Base-by-base conservation (phyloP, 169 alveolate species). In the Eimeria sp. region DNA sequence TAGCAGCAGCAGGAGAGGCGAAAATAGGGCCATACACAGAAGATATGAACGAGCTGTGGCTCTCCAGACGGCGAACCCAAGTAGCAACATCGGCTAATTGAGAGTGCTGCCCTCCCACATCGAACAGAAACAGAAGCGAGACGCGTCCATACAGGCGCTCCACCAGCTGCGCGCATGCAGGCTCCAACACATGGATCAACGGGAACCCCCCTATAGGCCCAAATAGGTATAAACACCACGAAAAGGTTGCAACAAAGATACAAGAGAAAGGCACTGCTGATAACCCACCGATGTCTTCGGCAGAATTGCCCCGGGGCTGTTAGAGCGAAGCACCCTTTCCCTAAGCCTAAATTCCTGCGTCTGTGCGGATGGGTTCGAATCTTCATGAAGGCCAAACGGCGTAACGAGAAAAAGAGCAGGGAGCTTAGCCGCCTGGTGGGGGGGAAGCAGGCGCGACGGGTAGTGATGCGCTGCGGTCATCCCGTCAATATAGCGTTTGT, bases 391-490 rank as follows among this genome's bases (percentile, higher is more conserved):
- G 43, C 45, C 65, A 34, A 93, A 93, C 5, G 96, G 96, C 27
- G 96, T 93, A 14, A 93, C 96, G 13, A 67, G 47, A 30, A 93
- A 73, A 63, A 27, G 84, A 25, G 76, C 51, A 14, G 96, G 96
- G 18, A 93, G 63, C 22, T 57, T 91, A 30, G 63, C 43, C 30
- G 96, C 54, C 65, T 93, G 61, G 54, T 40, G 4, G 22, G 93
- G 76, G 27, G 87, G 96, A 9, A 93, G 87, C 67, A 93, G 88
- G 43, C 96, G 96, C 5, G 96, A 80, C 40, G 96, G 96, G 90
- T 93, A 93, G 89, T 93, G 80, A 40, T 82, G 93, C 14, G 96
- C 96, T 40, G 96, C 96, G 22, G 70, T 47, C 92, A 80, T 93
- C 34, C 96, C 96, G 30, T 93, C 96, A 16, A 43, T 22, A 70